Evolutionary conservation across 1,284 basidiomycete genomes (phyloP).

Genomic region (Pseudozyma tsukubaensis): DNA sequence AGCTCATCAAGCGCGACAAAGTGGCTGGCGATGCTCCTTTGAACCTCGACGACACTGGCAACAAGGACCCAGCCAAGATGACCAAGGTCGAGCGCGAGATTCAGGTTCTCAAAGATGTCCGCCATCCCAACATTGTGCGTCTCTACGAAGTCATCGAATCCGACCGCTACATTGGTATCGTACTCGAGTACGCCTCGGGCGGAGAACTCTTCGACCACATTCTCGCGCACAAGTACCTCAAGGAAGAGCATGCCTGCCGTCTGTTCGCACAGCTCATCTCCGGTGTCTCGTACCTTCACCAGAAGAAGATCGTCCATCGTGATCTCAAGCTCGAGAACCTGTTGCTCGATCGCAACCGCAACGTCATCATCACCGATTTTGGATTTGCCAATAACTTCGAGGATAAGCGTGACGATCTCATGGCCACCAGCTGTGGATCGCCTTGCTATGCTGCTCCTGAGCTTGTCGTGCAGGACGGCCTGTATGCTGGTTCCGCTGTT

Average conservation of each 20-base stretch:
- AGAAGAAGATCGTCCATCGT: constrained; percentile 98
- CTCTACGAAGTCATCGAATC: constrained; percentile 99
- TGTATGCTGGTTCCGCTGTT: constrained; percentile 97
- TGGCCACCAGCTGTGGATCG: constrained; percentile 97
- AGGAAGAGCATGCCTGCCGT: constrained; percentile 92
- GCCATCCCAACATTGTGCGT: constrained; percentile 98
- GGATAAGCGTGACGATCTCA: constrained; percentile 82
- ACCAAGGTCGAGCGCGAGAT: constrained; percentile 98
- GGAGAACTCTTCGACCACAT: constrained; percentile 99
- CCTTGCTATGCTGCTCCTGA: constrained; percentile 99
- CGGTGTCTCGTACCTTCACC: constrained; percentile 98
- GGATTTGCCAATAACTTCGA: constrained; percentile 98
- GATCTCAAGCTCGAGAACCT: constrained; percentile 99
- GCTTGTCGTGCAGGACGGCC: constrained; percentile 96
- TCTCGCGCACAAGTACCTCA: constrained; percentile 94
- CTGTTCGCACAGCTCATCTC: constrained; percentile 98
- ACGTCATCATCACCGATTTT: constrained; percentile 99
- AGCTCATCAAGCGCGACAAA: constrained; percentile 92
- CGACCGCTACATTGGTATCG: constrained; percentile 99
- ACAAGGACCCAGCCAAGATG: constrained; percentile 76
- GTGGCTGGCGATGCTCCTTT: constrained; percentile 77
- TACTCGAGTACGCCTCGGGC: constrained; percentile 94
- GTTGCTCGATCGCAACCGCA: constrained; percentile 93
- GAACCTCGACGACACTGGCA: constrained; percentile 36
- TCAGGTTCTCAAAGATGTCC: constrained; percentile 89